Evolutionary conservation across 441 rosid species (phyloP).

Genomic region (Sinapis alba): DNA sequence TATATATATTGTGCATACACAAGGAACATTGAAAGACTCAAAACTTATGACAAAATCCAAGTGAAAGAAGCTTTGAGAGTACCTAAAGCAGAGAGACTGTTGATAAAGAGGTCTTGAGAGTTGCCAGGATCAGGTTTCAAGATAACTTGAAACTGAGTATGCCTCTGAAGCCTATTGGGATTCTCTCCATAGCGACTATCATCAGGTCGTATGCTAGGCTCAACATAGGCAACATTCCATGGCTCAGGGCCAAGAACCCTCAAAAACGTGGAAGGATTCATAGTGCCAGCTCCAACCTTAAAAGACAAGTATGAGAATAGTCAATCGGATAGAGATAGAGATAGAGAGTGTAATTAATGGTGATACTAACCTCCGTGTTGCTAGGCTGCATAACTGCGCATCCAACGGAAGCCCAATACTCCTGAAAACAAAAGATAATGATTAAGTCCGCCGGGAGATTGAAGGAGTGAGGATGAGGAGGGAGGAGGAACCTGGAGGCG

Average conservation of each 20-base stretch:
- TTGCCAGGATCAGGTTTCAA: slow-evolving; percentile 98
- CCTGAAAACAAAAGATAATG: slow-evolving; percentile 41
- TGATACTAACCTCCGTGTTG: slow-evolving; percentile 70
- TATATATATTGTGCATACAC: not conserved
- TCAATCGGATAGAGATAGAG: not conserved
- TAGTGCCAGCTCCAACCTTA: slow-evolving; percentile 98
- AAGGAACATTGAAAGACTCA: slow-evolving; percentile 1
- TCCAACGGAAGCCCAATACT: slow-evolving; percentile 99
- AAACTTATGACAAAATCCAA: not conserved
- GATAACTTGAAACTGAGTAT: slow-evolving; percentile 98
- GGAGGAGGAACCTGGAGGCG: slow-evolving; percentile 66
- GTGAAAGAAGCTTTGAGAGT: not conserved
- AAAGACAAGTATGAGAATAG: not conserved
- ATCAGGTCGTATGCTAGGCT: slow-evolving; percentile 96
- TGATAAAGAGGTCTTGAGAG: slow-evolving; percentile 92
- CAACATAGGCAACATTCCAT: slow-evolving; percentile 97
- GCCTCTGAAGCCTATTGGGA: slow-evolving; percentile 96
- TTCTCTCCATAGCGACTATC: slow-evolving; percentile 99
- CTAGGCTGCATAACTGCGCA: slow-evolving; percentile 99
- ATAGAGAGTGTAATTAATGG: too few relatives aligned
- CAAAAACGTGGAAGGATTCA: slow-evolving; percentile 94
- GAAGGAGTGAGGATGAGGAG: not conserved
- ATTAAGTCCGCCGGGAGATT: not conserved
- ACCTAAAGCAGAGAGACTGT: slow-evolving; percentile 95
- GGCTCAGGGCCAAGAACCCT: slow-evolving; percentile 99